These are phyloP conservation scores for Sarcodon aspratus DNA, from an alignment of 768 basidiomycete species.

Conservation along the genomic window DNA sequence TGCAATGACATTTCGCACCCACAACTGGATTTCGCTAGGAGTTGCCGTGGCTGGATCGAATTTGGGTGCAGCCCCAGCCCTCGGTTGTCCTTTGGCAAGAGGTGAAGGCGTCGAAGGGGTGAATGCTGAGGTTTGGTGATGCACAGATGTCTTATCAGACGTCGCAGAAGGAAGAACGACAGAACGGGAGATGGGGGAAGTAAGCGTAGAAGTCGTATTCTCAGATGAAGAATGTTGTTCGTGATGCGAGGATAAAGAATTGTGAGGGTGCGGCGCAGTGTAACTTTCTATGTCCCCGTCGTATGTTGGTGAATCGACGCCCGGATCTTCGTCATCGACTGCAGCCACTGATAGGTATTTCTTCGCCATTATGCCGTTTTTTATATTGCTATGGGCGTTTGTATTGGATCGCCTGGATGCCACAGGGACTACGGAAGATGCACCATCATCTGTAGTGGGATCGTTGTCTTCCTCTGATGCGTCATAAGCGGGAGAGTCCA, in stretches of 20 bases:
- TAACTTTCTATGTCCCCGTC: slow-evolving; percentile 84
- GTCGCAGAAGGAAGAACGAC: not conserved
- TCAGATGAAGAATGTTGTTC: slow-evolving; percentile 13
- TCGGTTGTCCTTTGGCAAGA: slow-evolving; percentile 4
- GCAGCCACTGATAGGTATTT: slow-evolving; percentile 32
- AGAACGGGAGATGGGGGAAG: slow-evolving; percentile 2
- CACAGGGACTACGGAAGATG: slow-evolving; percentile 35
- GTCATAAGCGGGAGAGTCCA: slow-evolving; percentile 15
- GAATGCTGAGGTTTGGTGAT: slow-evolving; percentile 3
- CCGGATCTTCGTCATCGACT: slow-evolving; percentile 62
- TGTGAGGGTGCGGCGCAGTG: slow-evolving; percentile 45
- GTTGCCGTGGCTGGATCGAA: slow-evolving; percentile 63
- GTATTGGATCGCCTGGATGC: slow-evolving; percentile 11
- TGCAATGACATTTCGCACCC: slow-evolving; percentile 65
- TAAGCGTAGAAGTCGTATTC: slow-evolving; percentile 10
- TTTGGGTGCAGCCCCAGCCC: slow-evolving; percentile 12
- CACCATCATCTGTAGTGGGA: slow-evolving; percentile 68
- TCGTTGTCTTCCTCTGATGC: slow-evolving; percentile 87
- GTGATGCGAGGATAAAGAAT: slow-evolving; percentile 8
- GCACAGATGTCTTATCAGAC: not conserved
- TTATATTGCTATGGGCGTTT: slow-evolving; percentile 9
- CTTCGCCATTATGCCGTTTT: slow-evolving; percentile 9
- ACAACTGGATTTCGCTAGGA: slow-evolving; percentile 68
- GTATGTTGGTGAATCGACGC: slow-evolving; percentile 80
- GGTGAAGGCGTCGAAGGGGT: slow-evolving; percentile 8